Evolutionary conservation across 1,139 yeast species (phyloP), one percentile per base, ranked within the genome.

Genomic region (Zygosaccharomyces sapae): DNA sequence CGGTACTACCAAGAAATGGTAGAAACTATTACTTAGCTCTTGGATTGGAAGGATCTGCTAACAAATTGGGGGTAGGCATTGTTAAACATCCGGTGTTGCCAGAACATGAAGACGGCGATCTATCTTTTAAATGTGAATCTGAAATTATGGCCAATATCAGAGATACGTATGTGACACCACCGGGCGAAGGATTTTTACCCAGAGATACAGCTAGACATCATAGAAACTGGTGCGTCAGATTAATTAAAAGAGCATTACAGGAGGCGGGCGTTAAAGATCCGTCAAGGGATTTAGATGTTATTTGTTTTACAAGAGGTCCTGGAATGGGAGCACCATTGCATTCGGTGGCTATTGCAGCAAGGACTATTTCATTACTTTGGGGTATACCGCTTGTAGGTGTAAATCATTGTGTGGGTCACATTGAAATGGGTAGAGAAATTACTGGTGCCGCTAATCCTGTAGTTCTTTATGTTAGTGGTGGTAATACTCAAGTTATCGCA

Each of bases 311-410:
- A 1, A 95, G 86, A 67, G 99, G 98, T 3, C 98, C 98, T 0
- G 99, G 99, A 1, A 94, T 92, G 97, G 99, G 98, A 3, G 97
- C 97, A 1, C 99, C 98, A 0, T 71, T 92, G 49, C 96, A 92
- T 59, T 81, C 94, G 53, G 97, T 89, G 35, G 97, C 86, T 2
- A 74, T 92, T 38, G 95, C 95, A 0, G 98, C 98, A 1, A 74
- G 99, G 59, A 83, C 97, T 0, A 70, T 90, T 41, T 74, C 92
- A 18, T 81, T 84, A 56, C 64, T 92, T 59, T 89, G 96, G 95
- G 63, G 77, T 4, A 71, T 86, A 27, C 98, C 98, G 0, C 66
- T 92, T 33, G 84, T 92, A 4, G 98, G 97, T 0, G 98, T 94
- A 0, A 94, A 92, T 60, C 98, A 92, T 66, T 92, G 99, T 68